Evolutionary conservation across 1,284 basidiomycete species (phyloP).

Genomic region (Thecaphora thlaspeos): DNA sequence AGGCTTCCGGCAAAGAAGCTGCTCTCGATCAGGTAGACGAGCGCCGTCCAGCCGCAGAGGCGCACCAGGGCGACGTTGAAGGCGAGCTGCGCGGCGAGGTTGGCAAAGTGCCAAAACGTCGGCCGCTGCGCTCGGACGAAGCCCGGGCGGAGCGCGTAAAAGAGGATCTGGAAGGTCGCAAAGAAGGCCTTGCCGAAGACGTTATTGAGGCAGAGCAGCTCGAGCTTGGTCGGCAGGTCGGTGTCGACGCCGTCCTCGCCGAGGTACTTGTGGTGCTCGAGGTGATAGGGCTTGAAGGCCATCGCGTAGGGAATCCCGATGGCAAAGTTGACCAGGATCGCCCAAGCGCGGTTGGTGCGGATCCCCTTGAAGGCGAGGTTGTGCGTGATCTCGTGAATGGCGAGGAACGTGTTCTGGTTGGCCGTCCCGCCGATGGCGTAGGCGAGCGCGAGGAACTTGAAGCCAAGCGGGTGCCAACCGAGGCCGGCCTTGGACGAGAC

Average conservation of each 20-base stretch:
- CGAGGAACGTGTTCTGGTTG: slow-evolving; percentile 95
- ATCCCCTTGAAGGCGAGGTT: slow-evolving; percentile 89
- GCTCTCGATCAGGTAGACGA: slow-evolving; percentile 76
- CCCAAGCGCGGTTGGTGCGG: slow-evolving; percentile 77
- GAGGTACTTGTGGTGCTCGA: slow-evolving; percentile 78
- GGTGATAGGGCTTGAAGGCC: slow-evolving; percentile 93
- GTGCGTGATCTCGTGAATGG: slow-evolving; percentile 98
- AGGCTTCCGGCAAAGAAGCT: slow-evolving; percentile 93
- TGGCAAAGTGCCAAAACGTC: slow-evolving; percentile 81
- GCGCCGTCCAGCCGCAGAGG: slow-evolving; percentile 30
- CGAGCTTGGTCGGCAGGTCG: slow-evolving; percentile 82
- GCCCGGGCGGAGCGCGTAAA: slow-evolving; percentile 95
- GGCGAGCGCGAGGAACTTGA: slow-evolving; percentile 72
- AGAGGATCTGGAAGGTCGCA: slow-evolving; percentile 95
- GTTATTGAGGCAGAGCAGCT: slow-evolving; percentile 84
- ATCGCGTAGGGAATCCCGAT: slow-evolving; percentile 94
- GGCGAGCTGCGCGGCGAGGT: slow-evolving; percentile 69
- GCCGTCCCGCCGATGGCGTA: slow-evolving; percentile 89
- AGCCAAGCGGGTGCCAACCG: slow-evolving; percentile 66
- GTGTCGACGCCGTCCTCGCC: slow-evolving; percentile 97
- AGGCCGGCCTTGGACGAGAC: slow-evolving; percentile 34
- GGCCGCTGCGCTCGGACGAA: slow-evolving; percentile 81
- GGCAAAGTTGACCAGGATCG: slow-evolving; percentile 85
- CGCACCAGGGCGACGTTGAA: slow-evolving; percentile 68
- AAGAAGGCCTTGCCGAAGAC: slow-evolving; percentile 98